phyloP scores from a whole-genome alignment of 2,329 filamentous ascomycete species.

The Claviceps capensis region DNA sequence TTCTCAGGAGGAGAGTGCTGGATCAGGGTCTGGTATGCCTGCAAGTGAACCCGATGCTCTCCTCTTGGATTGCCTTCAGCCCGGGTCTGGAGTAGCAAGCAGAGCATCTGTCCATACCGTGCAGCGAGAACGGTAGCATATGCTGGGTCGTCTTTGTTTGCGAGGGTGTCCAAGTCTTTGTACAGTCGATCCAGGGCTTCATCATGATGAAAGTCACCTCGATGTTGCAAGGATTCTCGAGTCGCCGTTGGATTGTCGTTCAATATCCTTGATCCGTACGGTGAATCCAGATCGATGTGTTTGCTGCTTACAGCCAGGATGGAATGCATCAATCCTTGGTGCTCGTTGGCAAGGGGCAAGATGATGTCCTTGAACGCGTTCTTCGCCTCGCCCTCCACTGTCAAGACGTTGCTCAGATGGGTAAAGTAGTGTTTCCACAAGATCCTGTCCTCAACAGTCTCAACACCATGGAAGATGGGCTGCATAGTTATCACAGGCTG shows the following conservation, averaged over 20 bases:
- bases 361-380: conserved; percentile 81
- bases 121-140: conserved; percentile 36
- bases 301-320: conserved; percentile 72
- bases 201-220: conserved; percentile 42
- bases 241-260: conserved; percentile 33
- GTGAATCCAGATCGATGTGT: conserved; percentile 50
- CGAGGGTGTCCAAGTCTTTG: conserved; percentile 28
- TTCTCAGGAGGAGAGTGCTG: conserved; percentile 45
- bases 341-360: conserved; percentile 65
- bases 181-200: conserved; percentile 39
- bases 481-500: conserved; percentile 43
- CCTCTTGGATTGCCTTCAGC: conserved; percentile 45
- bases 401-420: conserved; percentile 67
- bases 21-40: conserved; percentile 63
- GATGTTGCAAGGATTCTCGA: conserved; percentile 30
- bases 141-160: conserved; percentile 28
- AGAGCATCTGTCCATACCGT: conserved; percentile 50
- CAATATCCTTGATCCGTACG: conserved; percentile 41
- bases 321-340: conserved; percentile 80
- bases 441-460: conserved; percentile 63
- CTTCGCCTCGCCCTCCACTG: conserved; percentile 63
- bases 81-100: conserved; percentile 42
- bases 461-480: conserved; percentile 65
- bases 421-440: conserved; percentile 76
- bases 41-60: conserved; percentile 67